Conservation (phyloP, 225 moss, liverwort and hornwort genomes). For the Lunularia cruciata region DNA sequence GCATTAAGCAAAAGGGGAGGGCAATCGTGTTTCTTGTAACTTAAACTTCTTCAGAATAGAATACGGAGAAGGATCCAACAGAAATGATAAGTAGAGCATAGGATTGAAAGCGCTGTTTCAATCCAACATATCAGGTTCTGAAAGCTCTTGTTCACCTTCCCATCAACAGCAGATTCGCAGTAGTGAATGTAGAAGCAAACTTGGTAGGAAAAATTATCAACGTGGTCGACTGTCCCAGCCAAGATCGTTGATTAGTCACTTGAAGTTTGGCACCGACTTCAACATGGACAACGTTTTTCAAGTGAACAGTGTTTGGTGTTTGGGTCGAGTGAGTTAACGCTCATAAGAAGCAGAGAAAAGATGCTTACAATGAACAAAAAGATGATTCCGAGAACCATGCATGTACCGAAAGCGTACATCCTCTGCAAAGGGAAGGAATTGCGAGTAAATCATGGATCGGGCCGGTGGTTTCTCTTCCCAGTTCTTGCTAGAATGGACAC, state of each 20-base stretch:
- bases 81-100: too few relatives aligned
- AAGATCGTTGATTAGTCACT: too few relatives aligned
- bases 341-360: too few relatives aligned
- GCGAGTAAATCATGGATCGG: constrained; percentile 8
- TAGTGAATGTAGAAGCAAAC: constrained; percentile 47
- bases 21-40: too few relatives aligned
- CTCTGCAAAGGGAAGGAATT: constrained; percentile 46
- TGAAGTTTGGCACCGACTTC: too few relatives aligned
- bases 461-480: neutral
- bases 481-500: neutral
- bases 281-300: neutral
- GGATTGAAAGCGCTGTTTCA: too few relatives aligned
- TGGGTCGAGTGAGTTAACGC: neutral
- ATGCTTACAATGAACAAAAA: constrained; percentile 42
- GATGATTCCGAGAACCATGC: constrained; percentile 36
- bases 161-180: constrained; percentile 39
- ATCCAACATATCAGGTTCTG: neutral
- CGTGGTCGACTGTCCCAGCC: constrained; percentile 35
- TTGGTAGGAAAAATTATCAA: constrained; percentile 42
- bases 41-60: too few relatives aligned
- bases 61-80: too few relatives aligned
- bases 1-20: too few relatives aligned
- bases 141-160: constrained; percentile 27
- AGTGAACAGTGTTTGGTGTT: neutral
- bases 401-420: constrained; percentile 38